phyloP scores from a whole-genome alignment of 805 yeast genomes.

The Yarrowia yakushimensis region DNA sequence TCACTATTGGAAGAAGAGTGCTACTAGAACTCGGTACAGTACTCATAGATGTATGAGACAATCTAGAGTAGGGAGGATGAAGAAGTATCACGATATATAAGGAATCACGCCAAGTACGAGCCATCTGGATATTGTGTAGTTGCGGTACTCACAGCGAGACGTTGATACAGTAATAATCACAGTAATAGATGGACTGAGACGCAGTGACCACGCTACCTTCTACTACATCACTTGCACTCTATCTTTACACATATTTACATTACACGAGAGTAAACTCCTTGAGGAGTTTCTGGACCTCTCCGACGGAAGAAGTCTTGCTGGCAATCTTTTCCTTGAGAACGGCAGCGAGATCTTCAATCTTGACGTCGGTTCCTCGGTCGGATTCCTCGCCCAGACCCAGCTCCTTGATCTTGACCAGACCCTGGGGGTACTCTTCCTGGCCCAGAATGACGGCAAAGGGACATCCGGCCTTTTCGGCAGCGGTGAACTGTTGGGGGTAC shows the following conservation, averaged over 20 bases:
- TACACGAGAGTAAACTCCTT: constrained; percentile 10
- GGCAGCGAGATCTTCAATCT: constrained; percentile 55
- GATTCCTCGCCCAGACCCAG: constrained; percentile 85
- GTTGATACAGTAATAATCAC: no score
- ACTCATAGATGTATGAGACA: no score
- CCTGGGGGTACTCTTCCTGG: constrained; percentile 84
- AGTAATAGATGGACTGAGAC: no score
- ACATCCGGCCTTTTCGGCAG: constrained; percentile 93
- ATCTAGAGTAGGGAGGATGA: no score
- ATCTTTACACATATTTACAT: background rate
- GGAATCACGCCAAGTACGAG: no score
- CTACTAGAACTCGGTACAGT: no score
- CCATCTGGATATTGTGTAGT: no score
- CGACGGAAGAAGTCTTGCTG: constrained; percentile 17
- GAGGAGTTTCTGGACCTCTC: constrained; percentile 18
- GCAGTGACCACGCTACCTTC: no score
- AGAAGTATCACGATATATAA: no score
- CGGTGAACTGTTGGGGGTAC: constrained; percentile 93
- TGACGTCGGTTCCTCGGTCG: constrained; percentile 80
- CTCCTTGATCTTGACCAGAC: constrained; percentile 78
- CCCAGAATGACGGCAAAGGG: constrained; percentile 89
- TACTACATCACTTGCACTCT: no score
- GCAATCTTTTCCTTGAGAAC: constrained; percentile 51
- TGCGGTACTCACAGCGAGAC: no score
- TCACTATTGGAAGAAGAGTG: no score